phyloP scores from a whole-genome alignment of 352 stramenopile genomes.

The Thalassiosira oceanica region DNA sequence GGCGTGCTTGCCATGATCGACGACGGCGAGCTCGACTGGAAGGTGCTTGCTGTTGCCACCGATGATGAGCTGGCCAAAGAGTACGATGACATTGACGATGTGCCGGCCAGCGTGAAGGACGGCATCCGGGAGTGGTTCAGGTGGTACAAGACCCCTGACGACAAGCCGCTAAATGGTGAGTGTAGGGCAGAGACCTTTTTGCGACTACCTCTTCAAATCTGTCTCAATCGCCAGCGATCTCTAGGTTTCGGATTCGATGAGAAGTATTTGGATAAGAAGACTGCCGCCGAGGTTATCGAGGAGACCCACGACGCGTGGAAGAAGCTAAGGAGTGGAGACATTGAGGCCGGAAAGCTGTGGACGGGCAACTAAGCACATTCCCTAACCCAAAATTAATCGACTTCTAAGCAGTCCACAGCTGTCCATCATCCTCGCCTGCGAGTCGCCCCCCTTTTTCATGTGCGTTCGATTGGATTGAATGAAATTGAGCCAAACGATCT shows the following conservation, averaged over 20 bases:
- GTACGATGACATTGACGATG: conserved; percentile 94
- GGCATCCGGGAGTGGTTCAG: conserved; percentile 97
- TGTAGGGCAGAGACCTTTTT: no score
- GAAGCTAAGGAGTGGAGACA: no score
- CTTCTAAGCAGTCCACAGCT: no score
- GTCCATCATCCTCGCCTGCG: no score
- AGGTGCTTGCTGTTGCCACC: conserved; percentile 92
- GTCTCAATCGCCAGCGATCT: no score
- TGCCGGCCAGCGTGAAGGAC: conserved; percentile 88
- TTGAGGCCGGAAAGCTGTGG: no score
- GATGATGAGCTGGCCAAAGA: conserved; percentile 93
- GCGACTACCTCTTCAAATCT: no score
- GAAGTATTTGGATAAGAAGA: conserved; percentile 61
- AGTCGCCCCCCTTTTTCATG: no score
- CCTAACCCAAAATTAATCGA: no score
- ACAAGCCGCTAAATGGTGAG: conserved; percentile 97
- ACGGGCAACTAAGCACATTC: no score
- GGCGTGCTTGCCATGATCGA: conserved; percentile 99
- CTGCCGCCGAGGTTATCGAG: conserved; percentile 81
- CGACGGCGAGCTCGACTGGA: conserved; percentile 99
- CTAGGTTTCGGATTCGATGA: conserved; percentile 97
- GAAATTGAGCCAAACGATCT: no score
- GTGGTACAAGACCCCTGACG: conserved; percentile 99
- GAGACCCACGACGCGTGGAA: conserved; percentile 82
- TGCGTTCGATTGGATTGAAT: no score